Evolutionary conservation across 2,329 filamentous ascomycete species (phyloP), one percentile per base, ranked within the genome.

Genomic region (Beauveria pseudobassiana): DNA sequence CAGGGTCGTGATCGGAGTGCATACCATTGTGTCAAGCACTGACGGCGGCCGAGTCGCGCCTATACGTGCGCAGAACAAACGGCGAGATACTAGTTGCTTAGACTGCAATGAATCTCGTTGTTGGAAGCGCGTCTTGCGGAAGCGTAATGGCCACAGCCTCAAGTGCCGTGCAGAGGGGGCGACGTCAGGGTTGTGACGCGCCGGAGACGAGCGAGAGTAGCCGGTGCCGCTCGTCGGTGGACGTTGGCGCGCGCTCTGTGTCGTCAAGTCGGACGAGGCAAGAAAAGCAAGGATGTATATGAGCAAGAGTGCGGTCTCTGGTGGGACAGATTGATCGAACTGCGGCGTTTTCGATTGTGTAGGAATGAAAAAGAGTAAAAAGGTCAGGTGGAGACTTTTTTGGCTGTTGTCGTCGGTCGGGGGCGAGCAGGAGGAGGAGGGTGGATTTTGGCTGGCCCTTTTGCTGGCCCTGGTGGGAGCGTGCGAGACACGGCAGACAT

Each of bases 381-480:
- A 51, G 57, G 38, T 45, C 24, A 34, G 57, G 57, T 59, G 57
- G 57, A 51, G 57, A 59, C 57, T 50, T 59, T 59, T 52, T 24
- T 52, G 49, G 49, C 30, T 58, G 57, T 51, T 42, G 46, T 59
- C 34, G 56, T 51, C 56, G 46, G 56, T n/a, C 38, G 57, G 48
- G 57, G 34, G 3, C n/a, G 34, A 26, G 57, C 30, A 20, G 24
- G 46, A 24, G 46, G 46, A 48, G 18, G 55, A 48, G 22, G n/a
- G 56, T 59, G 56, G 56, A 50, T 52, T 45, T 59, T 30, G 12
- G 46, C 8, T 49, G 43, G 53, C n/a, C 16, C 9, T 51, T 10
- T 7, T 16, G 30, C 26, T 28, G 22, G 24, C 48, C 5, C 12
- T 34, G 54, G 43, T 34, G 28, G 55, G 48, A 50, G 45, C 20